Conservation (phyloP, 192 early-diverging fungal genomes). For the Coemansia sp. region DNA sequence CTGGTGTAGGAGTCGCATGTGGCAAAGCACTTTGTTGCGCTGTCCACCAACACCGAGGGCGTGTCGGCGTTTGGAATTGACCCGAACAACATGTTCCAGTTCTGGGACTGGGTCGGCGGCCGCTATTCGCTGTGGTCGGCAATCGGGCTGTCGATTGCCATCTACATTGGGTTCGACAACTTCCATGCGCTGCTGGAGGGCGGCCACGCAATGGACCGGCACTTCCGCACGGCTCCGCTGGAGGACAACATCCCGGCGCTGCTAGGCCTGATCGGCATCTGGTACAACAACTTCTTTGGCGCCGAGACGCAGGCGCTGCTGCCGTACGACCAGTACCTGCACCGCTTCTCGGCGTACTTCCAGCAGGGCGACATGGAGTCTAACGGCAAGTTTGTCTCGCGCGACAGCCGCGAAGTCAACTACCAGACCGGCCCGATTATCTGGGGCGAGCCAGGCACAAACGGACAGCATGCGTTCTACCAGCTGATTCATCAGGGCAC, state of each 20-base stretch:
- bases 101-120: slow-evolving; percentile 99
- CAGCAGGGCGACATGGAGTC: slow-evolving; percentile 99
- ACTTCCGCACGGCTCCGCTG: slow-evolving; percentile 87
- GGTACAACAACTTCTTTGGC: slow-evolving; percentile 99
- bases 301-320: slow-evolving; percentile 91
- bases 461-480: slow-evolving; percentile 99
- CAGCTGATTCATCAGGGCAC: slow-evolving; percentile 99
- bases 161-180: slow-evolving; percentile 94
- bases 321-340: slow-evolving; percentile 99
- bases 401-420: slow-evolving; percentile 74
- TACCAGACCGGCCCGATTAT: slow-evolving; percentile 95
- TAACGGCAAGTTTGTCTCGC: slow-evolving; percentile 93
- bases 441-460: slow-evolving; percentile 99
- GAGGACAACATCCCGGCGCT: slow-evolving; percentile 94
- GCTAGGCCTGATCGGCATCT: slow-evolving; percentile 84
- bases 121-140: slow-evolving; percentile 99
- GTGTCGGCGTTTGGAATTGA: slow-evolving; percentile 93
- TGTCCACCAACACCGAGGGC: slow-evolving; percentile 90
- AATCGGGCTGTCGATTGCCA: slow-evolving; percentile 95
- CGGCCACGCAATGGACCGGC: slow-evolving; percentile 95
- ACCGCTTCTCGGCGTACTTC: slow-evolving; percentile 98
- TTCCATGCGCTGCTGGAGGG: slow-evolving; percentile 87
- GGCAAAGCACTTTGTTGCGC: slow-evolving; percentile 98
- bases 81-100: slow-evolving; percentile 98
- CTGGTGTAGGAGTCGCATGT: slow-evolving; percentile 66